Base-by-base conservation (phyloP, 768 basidiomycete genomes). In the Crucibulum laeve region DNA sequence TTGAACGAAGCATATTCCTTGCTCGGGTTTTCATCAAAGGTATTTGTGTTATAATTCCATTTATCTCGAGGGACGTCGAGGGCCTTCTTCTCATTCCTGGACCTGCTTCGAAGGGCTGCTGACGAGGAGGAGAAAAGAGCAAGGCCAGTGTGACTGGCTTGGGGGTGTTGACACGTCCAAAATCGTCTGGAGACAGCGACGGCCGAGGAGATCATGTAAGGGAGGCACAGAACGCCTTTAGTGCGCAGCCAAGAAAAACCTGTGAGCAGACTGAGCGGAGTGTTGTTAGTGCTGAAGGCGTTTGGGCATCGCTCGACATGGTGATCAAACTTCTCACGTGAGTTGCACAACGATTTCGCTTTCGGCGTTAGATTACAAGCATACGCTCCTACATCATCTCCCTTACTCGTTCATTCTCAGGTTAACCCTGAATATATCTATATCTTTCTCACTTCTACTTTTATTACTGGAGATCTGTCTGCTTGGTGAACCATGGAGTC, bases 21-120 rank as follows among this genome's bases (percentile, higher is more conserved):
- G 47, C 69, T 61, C 38, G 76, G 67, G 39, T 77, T 71, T 25
- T 73, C 69, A 26, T 74, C 69, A 56, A 87, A 79, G 25, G 77
- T 74, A 43, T 80, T 65, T 13, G 68, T 59, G 57, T 90, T 91
- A 65, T 87, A 92, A 65, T 91, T 91, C 77, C 84, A 82, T 63
- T 78, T 84, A 57, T 87, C 82, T 43, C 58, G 59, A 5, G 65
- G 61, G 35, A 65, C 61, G 24, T 55, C 53, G 13, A 51, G 21
- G 42, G 40, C 39, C 35, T 54, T 52, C 49, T 40, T 47, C 38
- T 17, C 32, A 10, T 8, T 8, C 11, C 10, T 6, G 8, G 25
- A 40, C 44, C 47, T 51, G 34, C 30, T 40, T 42, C 51, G 48
- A 21, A 26, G 43, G 44, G 44, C 35, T 18, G 47, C 37, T 25